These are phyloP conservation scores for Lathyrus sativus DNA, from an alignment of 306 rosid species.

Conservation along the genomic window DNA sequence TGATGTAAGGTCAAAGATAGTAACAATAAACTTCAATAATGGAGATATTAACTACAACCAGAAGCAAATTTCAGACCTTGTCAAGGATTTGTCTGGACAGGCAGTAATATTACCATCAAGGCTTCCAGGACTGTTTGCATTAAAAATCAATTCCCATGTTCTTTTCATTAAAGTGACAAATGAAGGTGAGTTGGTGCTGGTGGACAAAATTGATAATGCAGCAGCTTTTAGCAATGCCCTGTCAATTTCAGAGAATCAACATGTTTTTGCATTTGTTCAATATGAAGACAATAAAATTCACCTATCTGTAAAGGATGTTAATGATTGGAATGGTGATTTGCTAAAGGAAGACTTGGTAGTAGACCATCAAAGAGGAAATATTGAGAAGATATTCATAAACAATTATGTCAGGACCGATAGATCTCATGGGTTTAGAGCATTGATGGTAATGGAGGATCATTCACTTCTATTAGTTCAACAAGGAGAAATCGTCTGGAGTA, in stretches of 20 bases:
- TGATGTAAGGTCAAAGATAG: constrained; percentile 62
- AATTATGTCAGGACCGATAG: constrained; percentile 84
- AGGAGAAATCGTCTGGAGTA: constrained; percentile 92
- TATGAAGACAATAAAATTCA: constrained; percentile 63
- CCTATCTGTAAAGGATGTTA: constrained; percentile 62
- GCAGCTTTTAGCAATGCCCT: constrained; percentile 74
- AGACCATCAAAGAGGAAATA: constrained; percentile 72
- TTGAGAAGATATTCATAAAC: constrained; percentile 76
- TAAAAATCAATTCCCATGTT: constrained; percentile 50
- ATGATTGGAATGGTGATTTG: constrained; percentile 67
- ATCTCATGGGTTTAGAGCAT: constrained; percentile 87
- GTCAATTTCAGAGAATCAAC: constrained; percentile 69
- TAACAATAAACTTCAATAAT: constrained; percentile 57
- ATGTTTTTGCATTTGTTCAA: constrained; percentile 73
- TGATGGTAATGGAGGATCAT: constrained; percentile 95
- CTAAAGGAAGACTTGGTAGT: constrained; percentile 70
- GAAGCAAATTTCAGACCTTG: constrained; percentile 57
- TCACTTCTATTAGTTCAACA: constrained; percentile 88
- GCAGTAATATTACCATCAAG: constrained; percentile 64
- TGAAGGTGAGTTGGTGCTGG: constrained; percentile 68
- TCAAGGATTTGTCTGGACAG: constrained; percentile 57
- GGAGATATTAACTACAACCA: constrained; percentile 61
- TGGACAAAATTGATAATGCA: constrained; percentile 60
- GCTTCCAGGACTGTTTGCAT: constrained; percentile 72
- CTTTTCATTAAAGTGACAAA: constrained; percentile 58